Percentiles rank a stretch among this genome's conserved stretches.
Conservation (phyloP, 2,329 filamentous ascomycete species). For the Penicillium sclerotigenum region DNA sequence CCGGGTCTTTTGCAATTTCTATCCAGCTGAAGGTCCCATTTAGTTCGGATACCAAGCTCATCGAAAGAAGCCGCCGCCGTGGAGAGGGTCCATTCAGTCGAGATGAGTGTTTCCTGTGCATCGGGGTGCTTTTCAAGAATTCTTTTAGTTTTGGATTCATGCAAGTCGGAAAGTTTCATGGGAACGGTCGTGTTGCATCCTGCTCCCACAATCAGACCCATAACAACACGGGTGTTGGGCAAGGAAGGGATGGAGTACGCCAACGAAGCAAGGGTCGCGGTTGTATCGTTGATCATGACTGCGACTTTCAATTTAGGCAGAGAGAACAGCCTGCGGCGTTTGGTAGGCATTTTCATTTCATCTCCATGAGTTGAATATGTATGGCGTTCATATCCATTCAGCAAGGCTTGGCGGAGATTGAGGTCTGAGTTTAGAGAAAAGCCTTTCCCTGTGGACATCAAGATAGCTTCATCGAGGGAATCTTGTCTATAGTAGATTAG, state of each 20-base stretch:
- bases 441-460: constrained; percentile 54
- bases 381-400: constrained; percentile 44
- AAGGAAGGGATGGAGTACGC: constrained; percentile 63
- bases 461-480: constrained; percentile 48
- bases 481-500: constrained; percentile 39
- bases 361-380: constrained; percentile 32
- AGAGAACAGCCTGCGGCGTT: constrained; percentile 31
- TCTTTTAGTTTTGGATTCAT: constrained; percentile 56
- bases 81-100: constrained; percentile 77
- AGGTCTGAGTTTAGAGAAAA: constrained; percentile 42
- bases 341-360: constrained; percentile 19
- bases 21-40: constrained; percentile 67
- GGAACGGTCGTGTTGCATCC: constrained; percentile 75
- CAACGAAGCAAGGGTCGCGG: constrained; percentile 73
- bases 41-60: constrained; percentile 59
- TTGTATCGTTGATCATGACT: constrained; percentile 74
- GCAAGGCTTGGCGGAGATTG: constrained; percentile 32
- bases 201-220: constrained; percentile 75
- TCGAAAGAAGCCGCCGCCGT: constrained; percentile 63
- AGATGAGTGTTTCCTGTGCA: constrained; percentile 64
- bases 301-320: constrained; percentile 65
- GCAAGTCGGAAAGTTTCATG: constrained; percentile 59
- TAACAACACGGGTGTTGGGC: constrained; percentile 60
- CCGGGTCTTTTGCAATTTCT: constrained; percentile 62
- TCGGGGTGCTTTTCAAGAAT: constrained; percentile 45